Evolutionary conservation across 331 rosid species (phyloP), one percentile per base, ranked within the genome.

Genomic region (Malus hybrid): DNA sequence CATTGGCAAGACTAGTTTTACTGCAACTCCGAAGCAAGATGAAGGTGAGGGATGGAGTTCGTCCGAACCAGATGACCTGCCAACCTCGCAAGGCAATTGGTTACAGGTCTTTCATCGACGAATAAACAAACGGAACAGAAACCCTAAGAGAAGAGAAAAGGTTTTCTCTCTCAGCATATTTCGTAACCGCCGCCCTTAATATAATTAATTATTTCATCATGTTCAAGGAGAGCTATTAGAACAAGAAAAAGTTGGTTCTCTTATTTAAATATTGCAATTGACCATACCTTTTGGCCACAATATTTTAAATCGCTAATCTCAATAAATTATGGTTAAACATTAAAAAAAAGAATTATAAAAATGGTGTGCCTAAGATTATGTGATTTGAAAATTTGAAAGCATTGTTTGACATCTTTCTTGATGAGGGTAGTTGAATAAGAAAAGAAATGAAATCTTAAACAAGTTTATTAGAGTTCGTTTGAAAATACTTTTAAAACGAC

Each of bases 111-210:
- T 57, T 48, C 80, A 80, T 80, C 62, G 76, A 77, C 60, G 39
- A 67, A 69, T 57, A 60, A 59, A 44, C 62, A 44, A 61, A 73
- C 66, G 31, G 10, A 22, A 18, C 6, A 46, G 15, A 3, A 10
- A 24, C 48, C 48, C 48, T 42, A 14, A 36, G 4, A 44, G 10
- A 76, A 46, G 28, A 9, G 3, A 75, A 6, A 42, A 20, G 0
- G 59, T 18, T 60, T 61, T 65, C 44, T 60, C 65, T 15, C 55
- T 75, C 63, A 55, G 74, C 70, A 70, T 33, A 44, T 78, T 50
- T 84, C 20, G 86, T 70, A 77, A 79, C 6, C 82, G 39, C 82
- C 88, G 90, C 81, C 28, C n/a, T 28, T 1, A 5, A 57, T n/a
- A 52, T 64, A 22, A 33, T 20, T 67, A 55, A 54, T 62, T 33